Base-by-base conservation (phyloP, 345 rosid species). In the Aquilaria yunnanensis region DNA sequence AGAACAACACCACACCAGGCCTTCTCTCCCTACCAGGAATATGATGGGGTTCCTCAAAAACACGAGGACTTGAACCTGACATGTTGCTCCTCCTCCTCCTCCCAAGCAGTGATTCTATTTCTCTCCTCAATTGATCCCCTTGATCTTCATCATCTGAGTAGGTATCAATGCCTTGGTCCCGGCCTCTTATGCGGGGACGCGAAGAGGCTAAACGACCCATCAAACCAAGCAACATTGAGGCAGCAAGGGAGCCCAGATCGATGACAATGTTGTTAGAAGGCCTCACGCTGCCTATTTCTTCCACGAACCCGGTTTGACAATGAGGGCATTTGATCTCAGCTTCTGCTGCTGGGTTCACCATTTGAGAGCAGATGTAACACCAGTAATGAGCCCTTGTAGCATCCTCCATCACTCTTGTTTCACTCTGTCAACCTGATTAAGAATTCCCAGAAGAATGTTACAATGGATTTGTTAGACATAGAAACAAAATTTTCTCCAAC, bases 281-380 rank as follows among this genome's bases (percentile, higher is more conserved):
- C 4, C 63, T 47, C 14, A 34, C 47, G 69, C 53, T 56, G 54
- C 62, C 68, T 50, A 82, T 75, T 64, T 79, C 81, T 73, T 82
- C 94, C 49, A 92, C 69, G 30, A 81, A 86, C 23, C 87, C 84
- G 60, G 74, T 58, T 11, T 74, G 77, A n/a, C 96, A 83, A 12
- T 72, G 66, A 9, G 85, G 82, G 72, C 89, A 92, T 67, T 71
- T 74, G 61, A 74, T 55, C 12, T 74, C 81, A 32, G 46, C 75
- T 59, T 69, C 90, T 43, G 56, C 57, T 2, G 60, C 41, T 10
- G 85, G 90, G 56, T 57, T 74, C 68, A 91, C 90, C 57, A 67
- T 58, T 34, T 59, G 83, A 46, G 75, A 74, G 60, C 87, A 88
- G 69, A 77, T 56, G 80, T 88, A 74, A 71, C 94, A 88, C 86